Percentiles rank a stretch among this genome's conserved stretches.
These are phyloP conservation scores for Elaeis oleifera DNA, from an alignment of 202 grass and related monocot genomes.

Conservation along the genomic window DNA sequence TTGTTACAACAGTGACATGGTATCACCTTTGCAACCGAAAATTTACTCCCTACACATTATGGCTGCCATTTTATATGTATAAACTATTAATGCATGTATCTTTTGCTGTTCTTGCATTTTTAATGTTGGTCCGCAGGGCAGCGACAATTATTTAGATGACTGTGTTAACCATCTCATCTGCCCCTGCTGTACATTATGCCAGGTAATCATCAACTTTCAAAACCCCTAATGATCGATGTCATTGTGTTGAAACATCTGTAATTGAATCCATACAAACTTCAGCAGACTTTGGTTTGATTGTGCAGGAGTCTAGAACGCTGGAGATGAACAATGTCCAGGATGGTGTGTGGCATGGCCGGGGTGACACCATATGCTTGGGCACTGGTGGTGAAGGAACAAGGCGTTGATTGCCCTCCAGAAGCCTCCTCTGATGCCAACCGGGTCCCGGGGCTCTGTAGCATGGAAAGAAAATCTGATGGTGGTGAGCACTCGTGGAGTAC, in stretches of 20 bases:
- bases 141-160: constrained; percentile 71
- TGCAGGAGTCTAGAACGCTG: constrained; percentile 80
- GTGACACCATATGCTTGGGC: constrained; percentile 84
- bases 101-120: constrained; percentile 14
- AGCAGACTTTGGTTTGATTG: constrained; percentile 18
- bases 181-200: constrained; percentile 80
- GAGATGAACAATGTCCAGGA: constrained; percentile 99
- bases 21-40: too few relatives aligned
- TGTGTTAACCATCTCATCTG: constrained; percentile 87
- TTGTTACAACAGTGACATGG: too few relatives aligned
- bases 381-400: constrained; percentile 47
- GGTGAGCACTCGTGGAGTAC: constrained; percentile 31
- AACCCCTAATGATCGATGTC: not conserved
- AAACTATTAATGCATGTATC: not conserved
- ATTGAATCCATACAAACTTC: not conserved
- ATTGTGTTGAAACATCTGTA: not conserved
- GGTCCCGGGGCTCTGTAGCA: constrained; percentile 68
- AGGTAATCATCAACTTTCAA: constrained; percentile 38
- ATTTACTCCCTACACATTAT: too few relatives aligned
- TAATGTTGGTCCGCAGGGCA: constrained; percentile 43
- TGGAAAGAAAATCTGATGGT: constrained; percentile 47
- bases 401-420: constrained; percentile 46
- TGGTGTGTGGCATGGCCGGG: constrained; percentile 86
- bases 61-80: too few relatives aligned
- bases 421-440: constrained; percentile 44